Percentiles rank a stretch among this genome's conserved stretches.
These are phyloP conservation scores for Chlorociboria aeruginascens DNA, from an alignment of 495 filamentous ascomycete genomes.

Conservation along the genomic window DNA sequence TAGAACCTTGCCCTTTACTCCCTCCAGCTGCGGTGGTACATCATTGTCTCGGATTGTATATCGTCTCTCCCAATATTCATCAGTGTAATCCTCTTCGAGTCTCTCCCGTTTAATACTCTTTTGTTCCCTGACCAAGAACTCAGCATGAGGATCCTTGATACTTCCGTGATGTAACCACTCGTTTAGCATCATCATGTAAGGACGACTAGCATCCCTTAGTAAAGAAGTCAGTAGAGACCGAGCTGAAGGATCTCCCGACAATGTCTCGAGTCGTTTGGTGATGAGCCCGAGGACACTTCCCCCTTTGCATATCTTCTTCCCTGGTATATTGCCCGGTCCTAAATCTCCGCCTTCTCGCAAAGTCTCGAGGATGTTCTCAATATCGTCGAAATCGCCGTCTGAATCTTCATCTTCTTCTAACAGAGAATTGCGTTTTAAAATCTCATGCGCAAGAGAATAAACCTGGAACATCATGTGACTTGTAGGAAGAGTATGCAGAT, in stretches of 20 bases:
- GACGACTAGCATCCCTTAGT: conserved; percentile 76
- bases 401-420: conserved; percentile 80
- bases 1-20: conserved; percentile 85
- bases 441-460: conserved; percentile 74
- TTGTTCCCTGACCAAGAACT: conserved; percentile 92
- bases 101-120: conserved; percentile 87
- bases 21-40: conserved; percentile 85
- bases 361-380: conserved; percentile 82
- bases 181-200: conserved; percentile 97
- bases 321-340: conserved; percentile 61
- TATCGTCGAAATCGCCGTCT: conserved; percentile 67
- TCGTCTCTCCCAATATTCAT: conserved; percentile 97
- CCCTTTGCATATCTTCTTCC: conserved; percentile 88
- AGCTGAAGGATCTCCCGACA: conserved; percentile 88
- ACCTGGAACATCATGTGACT: conserved; percentile 82
- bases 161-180: conserved; percentile 96
- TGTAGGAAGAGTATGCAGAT: conserved; percentile 81
- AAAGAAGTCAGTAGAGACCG: conserved; percentile 66
- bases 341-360: conserved; percentile 70
- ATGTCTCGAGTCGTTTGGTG: conserved; percentile 69
- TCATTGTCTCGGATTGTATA: conserved; percentile 89
- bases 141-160: conserved; percentile 86
- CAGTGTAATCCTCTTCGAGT: conserved; percentile 91
- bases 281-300: conserved; percentile 78
- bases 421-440: conserved; percentile 76